Conservation (phyloP, 345 rosid species). For the Sonneratia alba region DNA sequence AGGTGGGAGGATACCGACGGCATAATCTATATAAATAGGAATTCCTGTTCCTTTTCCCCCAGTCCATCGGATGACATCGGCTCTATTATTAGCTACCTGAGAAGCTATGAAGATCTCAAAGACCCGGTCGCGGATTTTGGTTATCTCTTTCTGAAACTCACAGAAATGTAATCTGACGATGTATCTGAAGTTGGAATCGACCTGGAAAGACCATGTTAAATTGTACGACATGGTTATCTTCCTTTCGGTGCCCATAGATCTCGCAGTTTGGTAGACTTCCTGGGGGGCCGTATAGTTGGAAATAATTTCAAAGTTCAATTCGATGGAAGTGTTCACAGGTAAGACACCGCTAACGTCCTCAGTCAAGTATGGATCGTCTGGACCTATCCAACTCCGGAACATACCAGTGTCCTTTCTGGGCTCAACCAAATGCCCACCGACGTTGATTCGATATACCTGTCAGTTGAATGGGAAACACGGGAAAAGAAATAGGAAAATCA, state of each 20-base stretch:
- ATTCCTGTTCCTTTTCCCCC: constrained; percentile 12
- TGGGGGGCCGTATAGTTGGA: constrained; percentile 27
- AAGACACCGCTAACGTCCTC: neutral
- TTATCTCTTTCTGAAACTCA: neutral
- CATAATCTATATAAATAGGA: constrained; percentile 25
- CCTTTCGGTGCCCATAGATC: constrained; percentile 7
- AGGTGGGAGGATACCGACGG: neutral
- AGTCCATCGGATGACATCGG: constrained; percentile 5
- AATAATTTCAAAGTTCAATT: neutral
- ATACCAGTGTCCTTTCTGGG: constrained; percentile 12
- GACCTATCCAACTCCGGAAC: constrained; percentile 18
- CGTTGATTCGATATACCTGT: constrained; percentile 9
- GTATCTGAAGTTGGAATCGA: constrained; percentile 25
- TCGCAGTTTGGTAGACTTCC: constrained; percentile 14
- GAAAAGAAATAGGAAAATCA: no score
- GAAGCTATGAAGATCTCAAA: constrained; percentile 20
- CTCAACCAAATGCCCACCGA: constrained; percentile 9
- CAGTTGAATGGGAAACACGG: neutral
- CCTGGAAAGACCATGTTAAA: constrained; percentile 26
- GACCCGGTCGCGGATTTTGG: neutral
- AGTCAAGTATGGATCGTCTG: constrained; percentile 3
- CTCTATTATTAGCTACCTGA: neutral
- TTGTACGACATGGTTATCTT: neutral
- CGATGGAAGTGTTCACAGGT: neutral
- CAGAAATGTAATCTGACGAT: constrained; percentile 24